Evolutionary conservation across 768 basidiomycete genomes (phyloP), one percentile per base, ranked within the genome.

Genomic region (Auricularia cornea): DNA sequence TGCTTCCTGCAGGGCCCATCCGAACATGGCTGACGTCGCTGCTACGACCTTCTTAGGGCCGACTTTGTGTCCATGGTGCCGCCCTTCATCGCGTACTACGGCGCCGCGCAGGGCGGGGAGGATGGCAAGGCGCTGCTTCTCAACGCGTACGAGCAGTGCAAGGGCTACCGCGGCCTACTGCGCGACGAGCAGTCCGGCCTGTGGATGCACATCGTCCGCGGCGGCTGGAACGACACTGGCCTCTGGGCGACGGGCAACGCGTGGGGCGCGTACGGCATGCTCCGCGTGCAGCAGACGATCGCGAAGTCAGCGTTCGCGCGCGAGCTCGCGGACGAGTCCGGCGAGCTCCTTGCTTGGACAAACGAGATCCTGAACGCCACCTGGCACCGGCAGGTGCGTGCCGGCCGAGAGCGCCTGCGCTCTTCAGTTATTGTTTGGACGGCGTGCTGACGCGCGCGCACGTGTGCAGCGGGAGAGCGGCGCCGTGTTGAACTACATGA

Each of bases 251-350:
- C 54, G 6, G 54, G 54, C 14, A 78, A 79, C 60, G 78, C 68
- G n/a, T 79, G 78, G 78, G 78, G 76, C 2, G 76, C 76, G 16
- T 66, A 70, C 14, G 78, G 78, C 23, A 80, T 80, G 75, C 59
- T 76, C 29, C 70, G 76, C 26, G 77, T 79, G 5, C 69, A 70
- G 41, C 73, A 73, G 23, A 79, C 77, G 3, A 78, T 80, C 64
- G 65, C 71, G 41, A 70, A 70, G 65, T 73, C 72, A 12, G 60
- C 62, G 10, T 75, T 64, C 61, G 68, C 63, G 18, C 59, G 65
- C 31, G 41, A 65, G 2, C 75, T 79, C 74, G 67, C 57, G 2
- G 62, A 64, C 35, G 72, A 79, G 64, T 64, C 68, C 59, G 60
- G 61, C 11, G 71, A 76, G 63, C 67, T 79, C n/a, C 65, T 66